phyloP scores from a whole-genome alignment of 1,284 basidiomycete genomes.

The Cutaneotrichosporon cyanovorans region DNA sequence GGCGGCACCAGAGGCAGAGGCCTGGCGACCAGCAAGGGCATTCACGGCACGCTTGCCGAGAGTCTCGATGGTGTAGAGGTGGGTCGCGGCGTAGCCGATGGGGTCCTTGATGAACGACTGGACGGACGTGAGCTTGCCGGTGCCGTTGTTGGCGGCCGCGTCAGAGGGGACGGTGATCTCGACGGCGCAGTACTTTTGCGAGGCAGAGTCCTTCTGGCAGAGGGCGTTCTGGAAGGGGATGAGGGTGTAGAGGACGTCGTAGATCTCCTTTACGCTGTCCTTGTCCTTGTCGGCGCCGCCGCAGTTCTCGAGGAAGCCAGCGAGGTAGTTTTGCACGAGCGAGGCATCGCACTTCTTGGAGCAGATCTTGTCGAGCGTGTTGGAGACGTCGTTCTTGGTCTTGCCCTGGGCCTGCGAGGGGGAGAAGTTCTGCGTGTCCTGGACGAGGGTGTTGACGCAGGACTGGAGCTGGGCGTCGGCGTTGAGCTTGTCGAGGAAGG shows the following conservation, averaged over 20 bases:
- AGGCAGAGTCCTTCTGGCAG: slow-evolving; percentile 63
- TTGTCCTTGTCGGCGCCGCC: slow-evolving; percentile 54
- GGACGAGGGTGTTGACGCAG: slow-evolving; percentile 61
- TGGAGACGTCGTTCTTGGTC: slow-evolving; percentile 52
- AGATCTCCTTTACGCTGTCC: slow-evolving; percentile 53
- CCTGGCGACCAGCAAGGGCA: background rate
- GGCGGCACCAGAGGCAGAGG: slow-evolving; percentile 15
- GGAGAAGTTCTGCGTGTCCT: slow-evolving; percentile 56
- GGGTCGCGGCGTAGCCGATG: slow-evolving; percentile 30
- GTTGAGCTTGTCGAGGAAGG: slow-evolving; percentile 61
- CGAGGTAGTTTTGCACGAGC: slow-evolving; percentile 56
- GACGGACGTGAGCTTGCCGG: slow-evolving; percentile 3
- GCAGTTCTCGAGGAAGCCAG: slow-evolving; percentile 64
- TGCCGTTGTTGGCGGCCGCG: slow-evolving; percentile 11
- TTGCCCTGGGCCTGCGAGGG: slow-evolving; percentile 51
- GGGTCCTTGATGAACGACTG: slow-evolving; percentile 15
- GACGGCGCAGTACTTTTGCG: slow-evolving; percentile 59
- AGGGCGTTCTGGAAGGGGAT: slow-evolving; percentile 58
- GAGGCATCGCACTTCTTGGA: slow-evolving; percentile 53
- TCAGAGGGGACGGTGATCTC: slow-evolving; percentile 36
- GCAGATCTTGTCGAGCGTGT: slow-evolving; percentile 58
- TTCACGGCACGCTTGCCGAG: slow-evolving; percentile 27
- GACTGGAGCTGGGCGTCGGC: slow-evolving; percentile 52
- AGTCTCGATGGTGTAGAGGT: slow-evolving; percentile 34
- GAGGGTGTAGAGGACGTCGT: slow-evolving; percentile 70